Evolutionary conservation across 495 filamentous ascomycete genomes (phyloP).

Genomic region (Delitschia confertaspora): DNA sequence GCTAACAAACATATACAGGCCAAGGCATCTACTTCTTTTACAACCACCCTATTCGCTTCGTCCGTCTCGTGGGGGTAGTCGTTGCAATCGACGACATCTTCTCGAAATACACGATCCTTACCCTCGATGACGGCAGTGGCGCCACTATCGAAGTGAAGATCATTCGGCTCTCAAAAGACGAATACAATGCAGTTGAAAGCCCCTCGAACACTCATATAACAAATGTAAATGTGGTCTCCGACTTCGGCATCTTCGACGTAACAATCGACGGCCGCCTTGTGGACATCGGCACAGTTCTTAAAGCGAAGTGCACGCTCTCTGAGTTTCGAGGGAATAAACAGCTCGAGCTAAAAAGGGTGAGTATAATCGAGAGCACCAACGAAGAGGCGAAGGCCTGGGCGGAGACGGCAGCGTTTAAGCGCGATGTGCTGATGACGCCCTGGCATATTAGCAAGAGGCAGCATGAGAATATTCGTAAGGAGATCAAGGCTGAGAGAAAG

Average conservation of each 20-base stretch:
- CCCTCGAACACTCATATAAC: conserved; percentile 29
- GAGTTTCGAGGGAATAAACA: conserved; percentile 56
- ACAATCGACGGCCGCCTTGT: conserved; percentile 33
- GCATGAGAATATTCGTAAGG: conserved; percentile 42
- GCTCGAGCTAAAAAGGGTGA: conserved; percentile 60
- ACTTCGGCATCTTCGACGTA: conserved; percentile 23
- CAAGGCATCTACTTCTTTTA: conserved; percentile 67
- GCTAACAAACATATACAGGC: conserved; percentile 37
- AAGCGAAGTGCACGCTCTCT: conserved; percentile 65
- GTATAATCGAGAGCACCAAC: conserved; percentile 32
- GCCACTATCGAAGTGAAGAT: conserved; percentile 56
- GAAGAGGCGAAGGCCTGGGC: conserved; percentile 72
- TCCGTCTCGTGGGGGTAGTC: conserved; percentile 64
- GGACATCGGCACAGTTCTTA: conserved; percentile 59
- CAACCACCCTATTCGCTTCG: conserved; percentile 87
- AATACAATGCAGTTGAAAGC: conserved; percentile 22
- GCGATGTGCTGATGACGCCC: conserved; percentile 54
- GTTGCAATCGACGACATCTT: conserved; percentile 61
- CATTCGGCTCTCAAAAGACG: conserved; percentile 12
- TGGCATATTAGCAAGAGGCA: conserved; percentile 56
- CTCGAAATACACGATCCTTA: conserved; percentile 51
- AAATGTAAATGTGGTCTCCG: conserved; percentile 20
- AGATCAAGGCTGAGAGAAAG: conserved; percentile 37
- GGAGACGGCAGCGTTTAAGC: conserved; percentile 53
- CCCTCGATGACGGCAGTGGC: conserved; percentile 82